These are phyloP conservation scores for Myxozyma vanderwaltii DNA, from an alignment of 805 yeast species.

Conservation along the genomic window DNA sequence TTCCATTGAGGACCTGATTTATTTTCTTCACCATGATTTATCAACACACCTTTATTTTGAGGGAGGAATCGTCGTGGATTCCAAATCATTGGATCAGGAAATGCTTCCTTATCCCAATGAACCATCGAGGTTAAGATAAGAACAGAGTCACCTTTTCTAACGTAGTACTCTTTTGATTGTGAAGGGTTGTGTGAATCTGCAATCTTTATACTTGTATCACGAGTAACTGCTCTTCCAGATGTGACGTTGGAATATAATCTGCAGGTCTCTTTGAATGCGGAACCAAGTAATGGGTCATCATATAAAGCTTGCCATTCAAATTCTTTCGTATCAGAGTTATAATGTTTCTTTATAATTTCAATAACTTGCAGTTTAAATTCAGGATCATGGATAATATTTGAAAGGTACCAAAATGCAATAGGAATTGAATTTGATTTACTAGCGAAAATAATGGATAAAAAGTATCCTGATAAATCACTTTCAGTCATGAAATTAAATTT, in stretches of 20 bases:
- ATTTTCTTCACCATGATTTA: background rate
- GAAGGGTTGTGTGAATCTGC: background rate
- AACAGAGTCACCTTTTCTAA: constrained; percentile 22
- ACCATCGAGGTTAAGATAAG: constrained; percentile 17
- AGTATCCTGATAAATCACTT: constrained; percentile 24
- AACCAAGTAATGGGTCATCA: constrained; percentile 8
- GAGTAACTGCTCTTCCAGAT: constrained; percentile 10
- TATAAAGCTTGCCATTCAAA: constrained; percentile 26
- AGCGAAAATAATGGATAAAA: constrained; percentile 29
- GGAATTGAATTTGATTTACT: constrained; percentile 29
- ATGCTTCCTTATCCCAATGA: constrained; percentile 28
- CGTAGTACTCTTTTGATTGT: constrained; percentile 1
- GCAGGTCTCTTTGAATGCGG: constrained; percentile 30
- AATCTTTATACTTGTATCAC: constrained; percentile 22
- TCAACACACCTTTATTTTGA: constrained; percentile 8
- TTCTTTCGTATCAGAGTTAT: background rate
- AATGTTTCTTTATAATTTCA: constrained; percentile 7
- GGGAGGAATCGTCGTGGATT: constrained; percentile 20
- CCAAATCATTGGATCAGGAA: constrained; percentile 31
- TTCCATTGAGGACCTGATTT: constrained; percentile 6
- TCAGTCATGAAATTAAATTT: background rate
- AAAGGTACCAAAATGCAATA: constrained; percentile 27
- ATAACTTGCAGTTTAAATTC: constrained; percentile 2
- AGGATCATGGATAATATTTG: constrained; percentile 7
- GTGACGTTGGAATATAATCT: constrained; percentile 15